These are phyloP conservation scores for Ophiostoma ulmi DNA, from an alignment of 2,329 filamentous ascomycete genomes.

Conservation along the genomic window DNA sequence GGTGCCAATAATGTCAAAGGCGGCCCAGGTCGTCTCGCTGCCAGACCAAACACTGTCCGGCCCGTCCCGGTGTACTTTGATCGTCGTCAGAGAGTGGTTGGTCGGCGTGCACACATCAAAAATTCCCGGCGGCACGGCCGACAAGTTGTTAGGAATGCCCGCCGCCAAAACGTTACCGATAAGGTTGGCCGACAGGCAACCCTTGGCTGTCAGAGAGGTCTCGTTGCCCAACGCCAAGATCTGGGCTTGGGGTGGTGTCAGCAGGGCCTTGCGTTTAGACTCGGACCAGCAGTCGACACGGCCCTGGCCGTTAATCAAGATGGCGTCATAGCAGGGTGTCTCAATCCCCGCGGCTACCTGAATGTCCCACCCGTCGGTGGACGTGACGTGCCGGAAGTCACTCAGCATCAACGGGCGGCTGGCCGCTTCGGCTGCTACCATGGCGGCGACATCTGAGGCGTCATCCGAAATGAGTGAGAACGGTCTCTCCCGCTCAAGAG, in stretches of 20 bases:
- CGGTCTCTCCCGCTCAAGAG: constrained; percentile 36
- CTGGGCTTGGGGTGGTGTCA: constrained; percentile 33
- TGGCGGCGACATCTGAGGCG: constrained; percentile 38
- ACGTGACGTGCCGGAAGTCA: constrained; percentile 54
- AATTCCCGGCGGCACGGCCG: constrained; percentile 39
- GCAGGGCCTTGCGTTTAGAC: constrained; percentile 40
- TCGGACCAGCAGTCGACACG: constrained; percentile 47
- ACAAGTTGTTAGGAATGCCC: constrained; percentile 32
- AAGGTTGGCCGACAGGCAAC: constrained; percentile 40
- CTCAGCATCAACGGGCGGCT: constrained; percentile 48
- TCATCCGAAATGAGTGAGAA: constrained; percentile 46
- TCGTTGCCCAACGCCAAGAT: constrained; percentile 33
- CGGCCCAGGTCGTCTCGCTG: constrained; percentile 39
- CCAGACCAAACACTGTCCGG: neutral
- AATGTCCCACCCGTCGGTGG: constrained; percentile 35
- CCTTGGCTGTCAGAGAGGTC: constrained; percentile 40
- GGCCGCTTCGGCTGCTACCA: constrained; percentile 46
- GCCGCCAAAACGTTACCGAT: constrained; percentile 35
- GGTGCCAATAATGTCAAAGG: constrained; percentile 52
- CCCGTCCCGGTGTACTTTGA: constrained; percentile 35
- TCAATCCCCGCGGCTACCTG: constrained; percentile 44
- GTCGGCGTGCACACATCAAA: constrained; percentile 47
- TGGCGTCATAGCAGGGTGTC: constrained; percentile 53
- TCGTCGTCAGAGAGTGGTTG: constrained; percentile 40
- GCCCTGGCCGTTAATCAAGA: constrained; percentile 60